Evolutionary conservation across 352 stramenopile species (phyloP), one percentile per base, ranked within the genome.

Genomic region (Peronospora farinosa): DNA sequence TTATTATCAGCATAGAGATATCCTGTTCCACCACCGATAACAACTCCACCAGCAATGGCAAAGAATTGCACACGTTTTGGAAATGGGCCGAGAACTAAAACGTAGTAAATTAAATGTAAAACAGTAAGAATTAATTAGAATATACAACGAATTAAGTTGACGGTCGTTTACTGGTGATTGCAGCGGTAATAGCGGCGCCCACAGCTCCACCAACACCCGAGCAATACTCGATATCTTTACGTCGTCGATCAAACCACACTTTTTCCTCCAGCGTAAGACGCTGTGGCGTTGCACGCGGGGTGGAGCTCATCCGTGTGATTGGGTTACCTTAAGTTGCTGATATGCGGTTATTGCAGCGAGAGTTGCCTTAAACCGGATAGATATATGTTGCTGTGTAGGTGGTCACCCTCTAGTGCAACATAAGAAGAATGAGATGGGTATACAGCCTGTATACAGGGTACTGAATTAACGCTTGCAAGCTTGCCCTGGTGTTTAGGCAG

Each of bases 211-310:
- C 81, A 11, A 92, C 72, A 10, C 65, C 65, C 2, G 70, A 60
- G 60, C 72, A 86, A 44, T 86, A 74, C 63, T 87, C 57, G 28
- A 92, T 47, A 50, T 89, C 78, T 15, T 47, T 74, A 49, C 70
- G 63, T 60, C 81, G 76, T 37, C 74, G 75, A 39, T 92, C 78
- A 47, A 83, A 84, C 81, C 81, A 92, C 27, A 88, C 48, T 51
- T 89, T 89, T 58, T 92, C 81, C 57, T 92, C 81, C 21, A 92
- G 68, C 40, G 78, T 88, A 41, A 88, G 64, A 13, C 72, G 78
- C 52, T 63, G 63, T 16, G 55, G 56, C 9, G 32, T 19, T 15
- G 57, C 37, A 23, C 15, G 9, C 25, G 30, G 30, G 6, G 37
- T 36, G 3, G 23, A 27, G 23, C 23, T 27, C 23, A 27, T 27